Conservation (phyloP, 768 basidiomycete genomes). For the Tricholoma terreum region DNA sequence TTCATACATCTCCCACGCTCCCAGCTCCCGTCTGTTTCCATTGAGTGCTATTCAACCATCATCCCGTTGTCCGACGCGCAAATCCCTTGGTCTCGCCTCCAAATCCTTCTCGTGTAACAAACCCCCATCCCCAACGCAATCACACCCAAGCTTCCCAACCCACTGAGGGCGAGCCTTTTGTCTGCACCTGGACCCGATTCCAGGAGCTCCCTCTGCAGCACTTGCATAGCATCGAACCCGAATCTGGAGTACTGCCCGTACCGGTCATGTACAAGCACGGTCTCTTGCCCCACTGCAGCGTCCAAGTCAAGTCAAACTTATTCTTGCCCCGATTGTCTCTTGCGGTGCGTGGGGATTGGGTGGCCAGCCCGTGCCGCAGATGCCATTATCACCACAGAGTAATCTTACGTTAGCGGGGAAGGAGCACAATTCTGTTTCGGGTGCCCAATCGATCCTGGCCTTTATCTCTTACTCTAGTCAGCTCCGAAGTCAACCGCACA, state of each 20-base stretch:
- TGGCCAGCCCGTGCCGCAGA: conserved; percentile 24
- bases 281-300: conserved; percentile 82
- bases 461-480: too few relatives aligned
- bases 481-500: too few relatives aligned
- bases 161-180: conserved; percentile 51
- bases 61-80: conserved; percentile 34
- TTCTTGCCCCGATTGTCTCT: conserved; percentile 83
- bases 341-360: conserved; percentile 66
- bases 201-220: conserved; percentile 85
- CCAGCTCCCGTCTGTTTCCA: conserved; percentile 28
- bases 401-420: conserved; percentile 32
- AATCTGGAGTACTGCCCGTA: conserved; percentile 94
- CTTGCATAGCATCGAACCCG: conserved; percentile 81
- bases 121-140: conserved; percentile 24
- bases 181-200: conserved; percentile 77
- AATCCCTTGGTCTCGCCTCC: conserved; percentile 33
- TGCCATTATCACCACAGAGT: conserved; percentile 28
- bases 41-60: conserved; percentile 19
- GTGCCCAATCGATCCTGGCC: too few relatives aligned
- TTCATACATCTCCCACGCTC: too few relatives aligned
- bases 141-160: conserved; percentile 26
- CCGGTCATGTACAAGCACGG: conserved; percentile 89
- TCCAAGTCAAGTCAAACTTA: conserved; percentile 69
- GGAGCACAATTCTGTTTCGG: conserved; percentile 93
- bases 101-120: conserved; percentile 27